Evolutionary conservation across 768 basidiomycete species (phyloP), one percentile per base, ranked within the genome.

Genomic region (Erythrobasidium yunnanense): DNA sequence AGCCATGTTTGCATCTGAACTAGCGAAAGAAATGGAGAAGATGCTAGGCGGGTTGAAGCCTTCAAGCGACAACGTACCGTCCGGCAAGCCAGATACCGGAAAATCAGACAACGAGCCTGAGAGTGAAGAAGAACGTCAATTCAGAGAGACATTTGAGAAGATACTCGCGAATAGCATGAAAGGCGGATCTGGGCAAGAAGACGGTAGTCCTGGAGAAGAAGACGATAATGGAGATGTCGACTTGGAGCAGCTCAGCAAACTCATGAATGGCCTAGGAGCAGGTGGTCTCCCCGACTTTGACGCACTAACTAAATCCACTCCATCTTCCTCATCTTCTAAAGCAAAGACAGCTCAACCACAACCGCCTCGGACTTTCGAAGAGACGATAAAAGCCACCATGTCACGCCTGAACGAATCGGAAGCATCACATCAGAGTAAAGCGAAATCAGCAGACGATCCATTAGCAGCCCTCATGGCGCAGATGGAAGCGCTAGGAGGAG

Each of bases 381-480:
- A 81, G 11, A 82, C 80, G 66, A 85, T 90, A 54, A 81, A 81
- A 67, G 81, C 83, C 71, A 82, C 89, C 4, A 84, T 88, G 83
- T 81, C 84, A 42, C 86, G 86, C 75, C 76, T 89, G 66, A 84
- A 82, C 72, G 81, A 84, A 74, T 84, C 70, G 33, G 45, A 65
- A 15, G 51, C 57, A 1, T 55, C 47, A 42, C 35, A 52, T 20
- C 47, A 55, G 51, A 1, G 50, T 42, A 13, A 7, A 7, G 60
- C 68, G 17, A 67, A 53, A 22, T 49, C 27, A 0, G 51, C 49
- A 17, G 62, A 38, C 5, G 73, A 71, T 30, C 72, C 72, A 18
- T 57, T 75, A n/a, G 72, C 70, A 23, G 70, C 71, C 27, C 69
- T 75, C 56, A 67, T 75, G n/a, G 72, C 72, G 7, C 67, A 70